phyloP scores from a whole-genome alignment of 1,139 yeast species.

The Candida gigantensis region DNA sequence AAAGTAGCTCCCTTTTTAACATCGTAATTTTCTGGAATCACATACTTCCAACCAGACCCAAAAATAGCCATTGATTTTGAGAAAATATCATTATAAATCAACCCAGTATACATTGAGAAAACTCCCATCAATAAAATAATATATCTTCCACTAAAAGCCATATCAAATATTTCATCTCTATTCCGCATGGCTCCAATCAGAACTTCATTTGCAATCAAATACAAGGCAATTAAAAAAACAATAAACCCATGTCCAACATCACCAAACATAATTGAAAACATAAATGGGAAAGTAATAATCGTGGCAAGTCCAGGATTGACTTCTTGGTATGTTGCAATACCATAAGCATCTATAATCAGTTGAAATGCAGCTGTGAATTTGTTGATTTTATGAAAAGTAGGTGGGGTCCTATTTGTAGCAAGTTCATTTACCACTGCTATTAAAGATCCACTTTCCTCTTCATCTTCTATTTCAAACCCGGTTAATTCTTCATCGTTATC shows the following conservation, averaged over 20 bases:
- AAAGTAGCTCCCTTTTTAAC: slow-evolving; percentile 56
- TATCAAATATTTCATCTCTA: slow-evolving; percentile 91
- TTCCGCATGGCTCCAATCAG: slow-evolving; percentile 62
- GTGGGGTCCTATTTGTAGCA: slow-evolving; percentile 82
- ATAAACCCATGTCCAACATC: slow-evolving; percentile 95
- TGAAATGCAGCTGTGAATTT: slow-evolving; percentile 93
- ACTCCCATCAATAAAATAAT: slow-evolving; percentile 87
- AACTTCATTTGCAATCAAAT: slow-evolving; percentile 69
- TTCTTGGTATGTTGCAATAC: slow-evolving; percentile 90
- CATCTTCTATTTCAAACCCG: slow-evolving; percentile 17
- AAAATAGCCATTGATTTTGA: slow-evolving; percentile 88
- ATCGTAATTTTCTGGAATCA: slow-evolving; percentile 62
- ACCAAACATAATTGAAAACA: slow-evolving; percentile 99
- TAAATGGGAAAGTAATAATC: slow-evolving; percentile 92
- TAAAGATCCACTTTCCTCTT: slow-evolving; percentile 30
- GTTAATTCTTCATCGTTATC: slow-evolving; percentile 19
- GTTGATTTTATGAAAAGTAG: slow-evolving; percentile 89
- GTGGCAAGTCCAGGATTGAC: slow-evolving; percentile 97
- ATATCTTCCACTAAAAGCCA: slow-evolving; percentile 94
- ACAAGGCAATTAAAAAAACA: slow-evolving; percentile 68
- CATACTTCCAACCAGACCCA: slow-evolving; percentile 87
- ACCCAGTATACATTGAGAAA: slow-evolving; percentile 92
- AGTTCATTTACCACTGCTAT: slow-evolving; percentile 73
- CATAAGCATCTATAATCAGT: slow-evolving; percentile 91
- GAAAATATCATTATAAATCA: slow-evolving; percentile 89